phyloP scores from a whole-genome alignment of 805 yeast species.

The Metschnikowia proteae region DNA sequence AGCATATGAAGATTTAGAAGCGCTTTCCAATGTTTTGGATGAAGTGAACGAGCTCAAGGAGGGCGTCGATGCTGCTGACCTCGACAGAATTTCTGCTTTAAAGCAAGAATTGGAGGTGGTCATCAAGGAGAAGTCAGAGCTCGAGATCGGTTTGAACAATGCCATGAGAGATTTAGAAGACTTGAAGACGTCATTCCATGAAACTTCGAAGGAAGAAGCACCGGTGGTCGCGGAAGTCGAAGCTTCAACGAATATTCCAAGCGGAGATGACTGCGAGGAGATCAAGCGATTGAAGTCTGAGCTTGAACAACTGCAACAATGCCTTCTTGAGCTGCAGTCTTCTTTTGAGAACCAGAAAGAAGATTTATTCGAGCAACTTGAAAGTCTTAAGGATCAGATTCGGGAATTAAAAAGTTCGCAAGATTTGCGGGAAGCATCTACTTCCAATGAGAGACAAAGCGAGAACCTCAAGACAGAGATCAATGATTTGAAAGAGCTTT shows the following conservation, averaged over 20 bases:
- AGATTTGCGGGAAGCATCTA: neutral
- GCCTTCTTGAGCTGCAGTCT: neutral
- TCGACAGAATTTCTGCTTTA: neutral
- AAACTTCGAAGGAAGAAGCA: neutral
- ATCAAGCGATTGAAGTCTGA: slow-evolving; percentile 1
- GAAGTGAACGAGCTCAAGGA: slow-evolving; percentile 8
- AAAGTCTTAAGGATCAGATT: neutral
- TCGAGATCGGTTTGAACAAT: neutral
- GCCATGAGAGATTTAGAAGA: slow-evolving; percentile 4
- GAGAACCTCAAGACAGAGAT: slow-evolving; percentile 8
- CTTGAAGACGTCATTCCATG: slow-evolving; percentile 1
- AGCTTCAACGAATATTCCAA: no score
- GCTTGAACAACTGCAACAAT: slow-evolving; percentile 1
- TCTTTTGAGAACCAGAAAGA: slow-evolving; percentile 1
- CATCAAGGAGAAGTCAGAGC: slow-evolving; percentile 15
- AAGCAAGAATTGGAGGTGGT: neutral
- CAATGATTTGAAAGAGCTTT: slow-evolving; percentile 14
- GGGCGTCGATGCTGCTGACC: no score
- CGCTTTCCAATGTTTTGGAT: slow-evolving; percentile 8
- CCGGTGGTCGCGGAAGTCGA: neutral
- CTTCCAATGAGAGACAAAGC: neutral
- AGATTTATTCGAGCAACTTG: neutral
- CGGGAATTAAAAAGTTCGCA: neutral
- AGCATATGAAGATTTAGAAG: slow-evolving; percentile 15
- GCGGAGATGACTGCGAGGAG: neutral